These are phyloP conservation scores for Aurantiochytrium sp. DNA, from an alignment of 108 stramenopile species.

Conservation along the genomic window DNA sequence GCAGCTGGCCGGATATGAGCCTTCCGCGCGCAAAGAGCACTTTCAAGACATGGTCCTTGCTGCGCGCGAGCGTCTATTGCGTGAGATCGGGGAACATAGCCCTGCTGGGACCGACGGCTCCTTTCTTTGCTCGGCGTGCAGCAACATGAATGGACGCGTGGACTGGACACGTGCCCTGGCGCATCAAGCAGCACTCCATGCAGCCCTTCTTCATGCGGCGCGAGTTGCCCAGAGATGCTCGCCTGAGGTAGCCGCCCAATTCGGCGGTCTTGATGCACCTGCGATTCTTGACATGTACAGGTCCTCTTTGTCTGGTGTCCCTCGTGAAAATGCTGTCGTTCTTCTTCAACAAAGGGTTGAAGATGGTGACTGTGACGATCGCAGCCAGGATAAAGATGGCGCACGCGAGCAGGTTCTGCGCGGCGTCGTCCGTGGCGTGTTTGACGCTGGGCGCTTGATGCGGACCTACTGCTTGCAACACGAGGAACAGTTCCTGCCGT, in stretches of 20 bases:
- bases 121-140: not conserved
- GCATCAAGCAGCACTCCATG: not conserved
- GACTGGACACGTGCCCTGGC: not conserved
- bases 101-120: no score
- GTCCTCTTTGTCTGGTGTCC: no score
- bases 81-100: not conserved
- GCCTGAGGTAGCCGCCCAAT: no score
- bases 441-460: not conserved
- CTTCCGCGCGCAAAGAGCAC: not conserved
- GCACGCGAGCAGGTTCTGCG: no score
- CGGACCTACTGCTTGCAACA: not conserved
- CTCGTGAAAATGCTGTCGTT: no score
- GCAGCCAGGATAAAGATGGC: no score
- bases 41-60: not conserved
- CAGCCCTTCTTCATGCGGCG: not conserved
- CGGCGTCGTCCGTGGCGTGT: not conserved
- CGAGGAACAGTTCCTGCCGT: not conserved
- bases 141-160: not conserved
- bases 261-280: no score
- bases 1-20: not conserved
- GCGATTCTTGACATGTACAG: no score
- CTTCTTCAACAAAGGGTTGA: no score
- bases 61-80: not conserved
- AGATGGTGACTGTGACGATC: no score
- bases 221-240: not conserved